These are phyloP conservation scores for Petasospora rhodanensis DNA, from an alignment of 1,139 yeast species.

Conservation along the genomic window DNA sequence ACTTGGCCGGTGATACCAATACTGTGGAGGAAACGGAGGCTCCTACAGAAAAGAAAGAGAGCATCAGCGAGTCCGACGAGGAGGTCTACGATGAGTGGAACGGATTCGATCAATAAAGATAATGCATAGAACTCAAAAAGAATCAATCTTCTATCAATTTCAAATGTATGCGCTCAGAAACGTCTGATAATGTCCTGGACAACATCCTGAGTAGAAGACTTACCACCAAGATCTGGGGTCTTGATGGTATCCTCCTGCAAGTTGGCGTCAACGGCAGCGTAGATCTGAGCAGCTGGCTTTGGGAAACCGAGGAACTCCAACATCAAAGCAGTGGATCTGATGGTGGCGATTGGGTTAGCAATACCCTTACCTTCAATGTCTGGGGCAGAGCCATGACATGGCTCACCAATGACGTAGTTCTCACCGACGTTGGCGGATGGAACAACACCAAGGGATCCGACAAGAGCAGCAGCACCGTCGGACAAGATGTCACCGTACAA, in stretches of 20 bases:
- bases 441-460: conserved; percentile 96
- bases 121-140: neutral
- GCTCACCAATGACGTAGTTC: conserved; percentile 94
- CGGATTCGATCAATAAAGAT: conserved; percentile 27
- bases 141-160: too few relatives aligned
- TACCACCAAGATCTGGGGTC: conserved; percentile 96
- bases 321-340: conserved; percentile 96
- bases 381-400: conserved; percentile 99
- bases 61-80: conserved; percentile 5
- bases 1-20: conserved; percentile 5
- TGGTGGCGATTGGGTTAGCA: conserved; percentile 96
- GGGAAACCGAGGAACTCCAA: conserved; percentile 92
- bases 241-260: conserved; percentile 72
- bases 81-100: conserved; percentile 25
- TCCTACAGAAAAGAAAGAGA: too few relatives aligned
- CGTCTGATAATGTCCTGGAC: conserved; percentile 70
- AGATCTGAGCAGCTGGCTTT: conserved; percentile 86
- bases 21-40: neutral
- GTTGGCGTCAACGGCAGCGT: conserved; percentile 93
- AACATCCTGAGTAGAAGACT: conserved; percentile 80
- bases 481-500: conserved; percentile 94
- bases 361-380: conserved; percentile 95
- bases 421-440: conserved; percentile 99
- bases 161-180: conserved; percentile 28
- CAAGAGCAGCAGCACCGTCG: conserved; percentile 99